A percentile compares a stretch with the other conserved stretches of the same genome.
phyloP scores from a whole-genome alignment of 306 rosid genomes.

The Cucurbita moschata region DNA sequence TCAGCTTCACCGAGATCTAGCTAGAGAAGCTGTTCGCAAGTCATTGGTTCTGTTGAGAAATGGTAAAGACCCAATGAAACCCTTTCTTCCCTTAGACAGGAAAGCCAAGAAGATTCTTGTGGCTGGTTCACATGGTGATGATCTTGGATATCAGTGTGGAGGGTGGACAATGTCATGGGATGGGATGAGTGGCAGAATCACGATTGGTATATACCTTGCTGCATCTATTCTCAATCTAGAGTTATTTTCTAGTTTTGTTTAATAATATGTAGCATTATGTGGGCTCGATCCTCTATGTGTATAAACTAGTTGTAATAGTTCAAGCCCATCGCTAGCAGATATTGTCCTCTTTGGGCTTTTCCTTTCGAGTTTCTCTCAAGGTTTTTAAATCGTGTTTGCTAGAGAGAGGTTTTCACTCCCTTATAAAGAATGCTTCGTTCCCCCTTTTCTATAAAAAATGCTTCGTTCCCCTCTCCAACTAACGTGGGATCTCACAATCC shows the following conservation, averaged over 20 bases:
- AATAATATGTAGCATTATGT: no score
- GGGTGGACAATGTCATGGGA: constrained; percentile 71
- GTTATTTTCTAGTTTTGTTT: no score
- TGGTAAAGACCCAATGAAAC: constrained; percentile 45
- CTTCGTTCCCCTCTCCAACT: no score
- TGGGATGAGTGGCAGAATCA: constrained; percentile 51
- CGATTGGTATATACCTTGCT: constrained; percentile 36
- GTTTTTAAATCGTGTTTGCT: no score
- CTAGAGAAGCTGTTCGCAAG: constrained; percentile 73
- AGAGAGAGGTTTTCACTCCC: no score
- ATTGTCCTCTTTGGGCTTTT: no score
- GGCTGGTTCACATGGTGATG: constrained; percentile 63
- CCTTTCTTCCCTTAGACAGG: constrained; percentile 65
- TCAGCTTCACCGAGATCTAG: constrained; percentile 74
- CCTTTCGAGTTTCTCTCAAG: no score
- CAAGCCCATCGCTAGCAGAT: no score
- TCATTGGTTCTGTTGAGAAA: constrained; percentile 80
- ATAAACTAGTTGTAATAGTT: no score
- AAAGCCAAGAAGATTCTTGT: constrained; percentile 62
- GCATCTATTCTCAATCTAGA: neutral
- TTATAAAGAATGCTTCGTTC: no score
- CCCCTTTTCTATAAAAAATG: no score
- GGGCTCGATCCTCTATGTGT: neutral
- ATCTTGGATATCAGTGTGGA: constrained; percentile 86
- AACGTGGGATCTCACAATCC: no score